Base-by-base conservation (phyloP, 2,329 filamentous ascomycete genomes). In the Pestalotiopsis sp. region DNA sequence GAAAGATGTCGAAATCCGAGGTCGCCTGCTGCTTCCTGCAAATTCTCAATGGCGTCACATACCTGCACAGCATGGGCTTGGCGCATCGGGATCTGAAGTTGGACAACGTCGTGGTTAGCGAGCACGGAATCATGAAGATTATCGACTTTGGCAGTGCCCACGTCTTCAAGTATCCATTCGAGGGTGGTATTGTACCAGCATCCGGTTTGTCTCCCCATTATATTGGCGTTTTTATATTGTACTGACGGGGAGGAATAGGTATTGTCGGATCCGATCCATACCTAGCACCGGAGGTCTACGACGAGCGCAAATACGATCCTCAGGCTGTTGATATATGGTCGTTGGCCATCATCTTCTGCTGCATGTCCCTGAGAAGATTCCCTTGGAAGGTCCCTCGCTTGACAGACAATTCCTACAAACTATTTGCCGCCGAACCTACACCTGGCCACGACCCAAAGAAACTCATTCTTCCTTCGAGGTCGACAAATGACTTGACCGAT, bases 71-170 rank as follows among this genome's bases (percentile, higher is more conserved):
- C 78, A 96, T 98, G 89, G 96, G 96, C 2, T 84, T 99, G 66
- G 95, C 96, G 12, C 96, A 99, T 81, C 90, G 96, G 59, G 96
- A 99, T 84, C 78, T 99, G 75, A 99, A 99, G 82, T 83, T 99
- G 75, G 96, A 99, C 83, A 99, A 99, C 74, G 96, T 99, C 23
- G 96, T 99, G 36, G 95, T 99, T 69, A 98, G 95, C 77, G 93
- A 97, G 77, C 90, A 92, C 76, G 96, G 96, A 2, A 98, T 99
- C 75, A 97, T 99, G 94, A 99, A 99, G 82, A 93, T 99, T 72
- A 99, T 99, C 76, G 96, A 99, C 80, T 99, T 99, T 81, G 96
- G 96, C 31, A 98, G 95, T 82, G 95, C 96, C 0, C 95, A 96
- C 73, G 95, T 99, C 56, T 99, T 97, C 83, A 91, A 93, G 76